Evolutionary conservation across 257 asterid species (phyloP).

Genomic region (Scutellaria baicalensis): DNA sequence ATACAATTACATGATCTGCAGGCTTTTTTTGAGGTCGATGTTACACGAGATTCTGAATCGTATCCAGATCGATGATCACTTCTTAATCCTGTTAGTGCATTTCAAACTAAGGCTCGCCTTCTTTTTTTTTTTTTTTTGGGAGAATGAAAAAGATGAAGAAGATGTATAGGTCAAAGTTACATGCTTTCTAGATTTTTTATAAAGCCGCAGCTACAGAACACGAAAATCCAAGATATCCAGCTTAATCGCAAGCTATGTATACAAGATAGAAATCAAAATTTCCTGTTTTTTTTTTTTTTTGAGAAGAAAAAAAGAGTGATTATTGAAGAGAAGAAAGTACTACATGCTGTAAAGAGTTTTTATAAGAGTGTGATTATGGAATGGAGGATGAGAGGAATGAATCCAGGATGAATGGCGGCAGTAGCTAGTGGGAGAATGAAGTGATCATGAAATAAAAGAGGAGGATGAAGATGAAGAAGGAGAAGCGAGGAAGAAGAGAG

Average conservation of each 20-base stretch:
- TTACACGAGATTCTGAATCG: constrained; percentile 36
- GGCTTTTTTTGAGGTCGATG: constrained; percentile 32
- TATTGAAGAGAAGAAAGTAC: not conserved
- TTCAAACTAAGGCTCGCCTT: not conserved
- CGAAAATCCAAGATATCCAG: constrained; percentile 36
- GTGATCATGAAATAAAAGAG: not conserved
- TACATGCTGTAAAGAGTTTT: constrained; percentile 23
- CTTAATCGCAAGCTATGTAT: not conserved
- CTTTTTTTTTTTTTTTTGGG: constrained; percentile 15
- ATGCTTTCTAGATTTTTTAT: constrained; percentile 50
- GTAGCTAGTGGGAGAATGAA: not conserved
- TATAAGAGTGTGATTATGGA: constrained; percentile 19
- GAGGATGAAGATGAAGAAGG: not conserved
- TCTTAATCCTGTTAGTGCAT: not conserved
- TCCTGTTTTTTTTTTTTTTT: not conserved
- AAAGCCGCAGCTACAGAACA: constrained; percentile 45
- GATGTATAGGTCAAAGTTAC: constrained; percentile 26
- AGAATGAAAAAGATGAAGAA: not conserved
- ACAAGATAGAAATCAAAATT: not conserved
- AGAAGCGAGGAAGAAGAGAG: not conserved
- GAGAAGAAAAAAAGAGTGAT: not conserved
- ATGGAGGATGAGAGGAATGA: not conserved
- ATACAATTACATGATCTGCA: constrained; percentile 31
- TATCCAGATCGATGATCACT: constrained; percentile 33
- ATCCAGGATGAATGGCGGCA: constrained; percentile 21